Evolutionary conservation across 2,329 filamentous ascomycete species (phyloP), one percentile per base, ranked within the genome.

Genomic region (Exutisphaerella laricina): DNA sequence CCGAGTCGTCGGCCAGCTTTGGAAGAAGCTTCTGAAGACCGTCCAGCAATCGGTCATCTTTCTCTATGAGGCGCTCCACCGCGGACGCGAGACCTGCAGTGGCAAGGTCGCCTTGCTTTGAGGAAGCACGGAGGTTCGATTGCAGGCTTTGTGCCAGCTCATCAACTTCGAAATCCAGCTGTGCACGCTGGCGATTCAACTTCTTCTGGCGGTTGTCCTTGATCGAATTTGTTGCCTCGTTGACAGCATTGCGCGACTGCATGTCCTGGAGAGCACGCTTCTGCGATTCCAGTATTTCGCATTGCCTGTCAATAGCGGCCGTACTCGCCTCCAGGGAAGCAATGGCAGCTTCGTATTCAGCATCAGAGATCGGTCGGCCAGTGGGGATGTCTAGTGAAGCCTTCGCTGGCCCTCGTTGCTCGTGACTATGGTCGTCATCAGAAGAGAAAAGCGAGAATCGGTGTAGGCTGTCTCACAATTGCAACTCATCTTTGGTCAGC

Each of bases 11-110:
- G 1, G 78, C 69, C 3, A 85, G 69, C 51, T 81, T 79, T 45
- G 73, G 73, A 0, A 80, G 74, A 2, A 86, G 70, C 51, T 83
- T 84, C 56, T 84, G 79, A 2, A 87, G 66, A 45, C 79, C 79
- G 14, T 74, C 69, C 1, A 86, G 66, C 2, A 85, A 68, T 48
- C 77, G 79, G 57, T 86, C 81, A 46, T 87, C 82, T 1, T 61
- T 63, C 28, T 62, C 60, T 4, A 65, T 44, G 4, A 60, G 41
- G 2, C 78, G 75, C 6, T 70, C 68, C 6, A 84, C 65, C 1
- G 70, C 71, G 42, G 72, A 66, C 34, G 70, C 71, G 12, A 81
- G 59, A 3, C 64, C 63, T 1, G 67, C 60, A 3, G 67, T 68
- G 0, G 71, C 66, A 0, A 63, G 64, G 5, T 71, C 71, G 4